Percentiles rank a stretch among this genome's conserved stretches.
These are phyloP conservation scores for Aspergillus melleus DNA, from an alignment of 2,329 filamentous ascomycete species.

Conservation along the genomic window DNA sequence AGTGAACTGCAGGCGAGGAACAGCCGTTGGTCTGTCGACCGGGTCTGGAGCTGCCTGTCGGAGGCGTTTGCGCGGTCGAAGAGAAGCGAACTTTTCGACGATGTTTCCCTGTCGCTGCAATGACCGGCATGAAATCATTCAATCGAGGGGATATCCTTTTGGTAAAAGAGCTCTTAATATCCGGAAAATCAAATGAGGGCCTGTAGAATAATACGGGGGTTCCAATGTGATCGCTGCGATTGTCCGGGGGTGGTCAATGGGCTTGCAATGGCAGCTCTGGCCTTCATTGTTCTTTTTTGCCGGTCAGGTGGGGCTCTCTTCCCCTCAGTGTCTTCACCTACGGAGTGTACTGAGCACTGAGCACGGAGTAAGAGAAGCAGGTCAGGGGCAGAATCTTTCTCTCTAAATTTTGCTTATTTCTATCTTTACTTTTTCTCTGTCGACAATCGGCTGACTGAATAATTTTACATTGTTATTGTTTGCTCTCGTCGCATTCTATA, in stretches of 20 bases:
- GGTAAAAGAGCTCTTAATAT: no score
- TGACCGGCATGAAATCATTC: slow-evolving; percentile 32
- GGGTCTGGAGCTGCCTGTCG: slow-evolving; percentile 13
- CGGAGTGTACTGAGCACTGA: no score
- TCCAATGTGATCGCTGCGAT: background rate
- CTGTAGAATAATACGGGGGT: background rate
- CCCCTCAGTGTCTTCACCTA: background rate
- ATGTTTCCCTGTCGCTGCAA: slow-evolving; percentile 33
- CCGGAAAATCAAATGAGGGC: no score
- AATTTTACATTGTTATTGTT: background rate
- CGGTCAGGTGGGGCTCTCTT: slow-evolving; percentile 4
- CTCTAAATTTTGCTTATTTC: background rate
- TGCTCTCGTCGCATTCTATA: background rate
- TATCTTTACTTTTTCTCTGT: background rate
- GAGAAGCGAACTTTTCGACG: slow-evolving; percentile 43
- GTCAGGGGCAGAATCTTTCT: no score
- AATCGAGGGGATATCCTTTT: background rate
- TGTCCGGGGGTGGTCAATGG: slow-evolving; percentile 3
- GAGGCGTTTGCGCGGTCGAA: slow-evolving; percentile 25
- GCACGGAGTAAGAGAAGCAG: no score
- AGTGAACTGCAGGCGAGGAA: slow-evolving; percentile 12
- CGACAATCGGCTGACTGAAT: background rate
- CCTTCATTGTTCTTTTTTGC: slow-evolving; percentile 4
- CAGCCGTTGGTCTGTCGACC: slow-evolving; percentile 17
- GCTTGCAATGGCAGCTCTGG: background rate